Evolutionary conservation across 208 protist species (phyloP), one percentile per base, ranked within the genome.

Genomic region (Angomonas deanei): DNA sequence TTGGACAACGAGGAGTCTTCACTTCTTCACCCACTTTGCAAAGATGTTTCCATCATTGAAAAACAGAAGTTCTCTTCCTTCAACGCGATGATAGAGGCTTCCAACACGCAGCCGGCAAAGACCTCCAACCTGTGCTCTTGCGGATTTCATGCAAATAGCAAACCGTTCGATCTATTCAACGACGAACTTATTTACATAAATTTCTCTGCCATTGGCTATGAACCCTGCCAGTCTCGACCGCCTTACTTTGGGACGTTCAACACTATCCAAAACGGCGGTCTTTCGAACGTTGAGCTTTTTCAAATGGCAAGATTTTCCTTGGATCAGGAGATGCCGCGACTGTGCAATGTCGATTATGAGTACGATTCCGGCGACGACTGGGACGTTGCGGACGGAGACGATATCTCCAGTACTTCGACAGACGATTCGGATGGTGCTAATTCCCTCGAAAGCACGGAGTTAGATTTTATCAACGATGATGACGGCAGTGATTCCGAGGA

Each of bases 341-440:
- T 91, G 66, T 82, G 82, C 17, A 86, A 72, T 47, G 61, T 92
- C n/a, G 85, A 95, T 52, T 95, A 92, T 62, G 83, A 91, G 1
- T 94, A 94, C 64, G 88, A 94, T 62, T 91, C 83, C 10, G 88
- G 85, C 5, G 88, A 94, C 65, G 88, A 94, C 64, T 93, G 87
- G 84, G 87, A 93, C 42, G 24, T 59, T 59, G 28, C 89, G 59
- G 87, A 91, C 6, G 79, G 72, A 4, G 86, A 90, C 68, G 86
- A 91, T 54, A 70, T 91, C 3, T 13, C 57, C 15, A 62, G 61
- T 10, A 47, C 54, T 17, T 34, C 54, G 26, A 6, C 4, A 2
- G 54, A 59, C 3, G 61, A 52, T 38, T 71, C 64, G 15, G 52
- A 36, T 49, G 62, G 38, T 39, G 70, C 64, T 28, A 69, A 58